Evolutionary conservation across 176 grass and related monocot species (phyloP), one percentile per base, ranked within the genome.

Genomic region (Oryza coarctata): DNA sequence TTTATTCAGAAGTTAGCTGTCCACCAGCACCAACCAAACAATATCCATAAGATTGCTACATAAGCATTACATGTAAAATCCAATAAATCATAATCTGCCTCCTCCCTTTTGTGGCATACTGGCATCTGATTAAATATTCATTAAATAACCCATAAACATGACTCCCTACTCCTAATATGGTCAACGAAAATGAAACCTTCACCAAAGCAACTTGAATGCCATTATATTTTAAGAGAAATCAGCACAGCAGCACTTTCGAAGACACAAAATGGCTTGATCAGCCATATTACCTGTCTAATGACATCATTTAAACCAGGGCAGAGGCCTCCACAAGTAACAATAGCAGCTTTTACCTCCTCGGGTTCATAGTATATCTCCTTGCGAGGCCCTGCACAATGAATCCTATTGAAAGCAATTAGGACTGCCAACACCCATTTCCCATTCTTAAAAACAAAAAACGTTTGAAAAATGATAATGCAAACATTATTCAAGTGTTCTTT

Each of bases 301-400:
- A 94, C 95, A 93, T 98, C 95, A 79, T 98, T 98, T 83, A 98
- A 88, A 85, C 95, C 95, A 38, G 95, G 95, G 73, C 92, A 94
- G 65, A 98, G 92, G 33, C 95, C 95, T 71, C 95, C 95, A 84
- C 95, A 98, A 25, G 90, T 98, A 87, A 98, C 95, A 82, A 98
- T 94, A 82, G 88, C 95, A 47, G 95, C 92, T 87, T 98, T 98
- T 89, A 98, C 95, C 91, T 94, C 92, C 47, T 86, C 66, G 12
- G 95, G 95, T 81, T 98, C 81, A 41, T 91, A 98, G 70, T 98
- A 98, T 87, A 98, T 98, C 72, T 94, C 80, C 79, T 98, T 94
- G 20, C 95, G 90, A 35, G 95, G 95, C 18, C 95, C 95, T 75
- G 95, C 95, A 80, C 95, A 88, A 86, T 98, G 95, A 40, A 98